A percentile compares a stretch with the other conserved stretches of the same genome.
Evolutionary conservation across 805 yeast genomes (phyloP).

Genomic region (Wickerhamomyces subpelliculosus): DNA sequence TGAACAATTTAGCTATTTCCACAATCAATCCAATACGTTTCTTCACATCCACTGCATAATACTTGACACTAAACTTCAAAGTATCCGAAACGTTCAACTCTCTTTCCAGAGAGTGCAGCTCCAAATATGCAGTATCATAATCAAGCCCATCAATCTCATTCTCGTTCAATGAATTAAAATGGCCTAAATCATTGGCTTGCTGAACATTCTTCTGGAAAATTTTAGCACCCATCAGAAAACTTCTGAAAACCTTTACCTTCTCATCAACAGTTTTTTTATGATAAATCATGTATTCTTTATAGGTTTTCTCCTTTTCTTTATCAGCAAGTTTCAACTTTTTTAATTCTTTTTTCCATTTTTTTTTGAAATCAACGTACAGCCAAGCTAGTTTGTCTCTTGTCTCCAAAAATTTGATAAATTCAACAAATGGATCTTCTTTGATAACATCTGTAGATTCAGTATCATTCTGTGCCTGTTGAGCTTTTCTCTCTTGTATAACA

Average conservation of each 20-base stretch:
- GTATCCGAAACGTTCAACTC: constrained; percentile 9
- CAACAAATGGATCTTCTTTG: constrained; percentile 9
- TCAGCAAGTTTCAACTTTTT: constrained; percentile 22
- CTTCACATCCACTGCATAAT: constrained; percentile 17
- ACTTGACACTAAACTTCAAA: constrained; percentile 10
- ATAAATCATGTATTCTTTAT: constrained; percentile 25
- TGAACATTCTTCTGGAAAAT: no score
- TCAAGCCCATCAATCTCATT: neutral
- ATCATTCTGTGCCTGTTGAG: constrained; percentile 2
- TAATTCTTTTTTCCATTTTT: constrained; percentile 25
- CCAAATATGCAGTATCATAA: constrained; percentile 14
- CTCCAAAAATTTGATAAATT: constrained; percentile 24
- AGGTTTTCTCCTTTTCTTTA: constrained; percentile 30
- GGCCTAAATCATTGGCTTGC: no score
- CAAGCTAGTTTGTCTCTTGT: constrained; percentile 17
- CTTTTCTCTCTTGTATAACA: neutral
- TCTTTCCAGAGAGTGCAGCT: constrained; percentile 17
- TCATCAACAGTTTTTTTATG: constrained; percentile 12
- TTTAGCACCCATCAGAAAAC: constrained; percentile 10
- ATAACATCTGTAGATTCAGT: neutral
- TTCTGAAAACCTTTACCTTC: constrained; percentile 12
- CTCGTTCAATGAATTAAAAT: no score
- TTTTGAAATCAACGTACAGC: constrained; percentile 33
- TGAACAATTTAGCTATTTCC: neutral
- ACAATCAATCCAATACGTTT: neutral